Base-by-base conservation (phyloP, 768 basidiomycete species). In the Hygrophorus russula region DNA sequence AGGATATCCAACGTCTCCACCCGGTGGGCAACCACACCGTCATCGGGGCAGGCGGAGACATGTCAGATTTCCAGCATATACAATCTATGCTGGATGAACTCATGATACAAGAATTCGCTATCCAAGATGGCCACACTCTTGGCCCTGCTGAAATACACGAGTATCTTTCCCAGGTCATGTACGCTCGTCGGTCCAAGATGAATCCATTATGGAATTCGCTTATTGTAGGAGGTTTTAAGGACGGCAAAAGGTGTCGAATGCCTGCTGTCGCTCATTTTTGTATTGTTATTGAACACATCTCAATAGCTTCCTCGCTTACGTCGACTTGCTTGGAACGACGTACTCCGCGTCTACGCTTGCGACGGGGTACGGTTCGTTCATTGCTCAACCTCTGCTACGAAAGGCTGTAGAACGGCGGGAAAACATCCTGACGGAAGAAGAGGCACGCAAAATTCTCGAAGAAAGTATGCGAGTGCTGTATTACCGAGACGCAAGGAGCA, bases 21-120 rank as follows among this genome's bases (percentile, higher is more conserved):
- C 61, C 84, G 3, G 80, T 96, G 28, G 92, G 93, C 6, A 65
- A 73, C 30, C 76, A 80, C 63, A 94, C 92, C 35, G 72, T 93
- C 47, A 69, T 99, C 53, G 96, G 89, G 15, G 94, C 87, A 2
- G 80, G 89, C 12, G 96, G 96, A 19, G 96, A 99, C 68, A 88
- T 99, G 82, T 85, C 85, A 54, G 96, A 99, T 66, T 98, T 91
- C 65, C 96, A 99, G 61, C 82, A 87, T 62, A 72, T 98, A 51
- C 87, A 96, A 57, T 69, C 67, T 38, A 55, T 82, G 36, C 76
- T 99, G 37, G 85, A 96, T 49, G 73, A 78, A 17, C 67, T 93
- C 36, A 73, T 82, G 34, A 69, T 80, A 49, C 77, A 83, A 29
- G 92, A 99, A 61, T 76, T 82, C 50, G 76, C 85, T 4, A 72